phyloP scores from a whole-genome alignment of 129 eudicot species.

The Smallanthus sonchifolius region DNA sequence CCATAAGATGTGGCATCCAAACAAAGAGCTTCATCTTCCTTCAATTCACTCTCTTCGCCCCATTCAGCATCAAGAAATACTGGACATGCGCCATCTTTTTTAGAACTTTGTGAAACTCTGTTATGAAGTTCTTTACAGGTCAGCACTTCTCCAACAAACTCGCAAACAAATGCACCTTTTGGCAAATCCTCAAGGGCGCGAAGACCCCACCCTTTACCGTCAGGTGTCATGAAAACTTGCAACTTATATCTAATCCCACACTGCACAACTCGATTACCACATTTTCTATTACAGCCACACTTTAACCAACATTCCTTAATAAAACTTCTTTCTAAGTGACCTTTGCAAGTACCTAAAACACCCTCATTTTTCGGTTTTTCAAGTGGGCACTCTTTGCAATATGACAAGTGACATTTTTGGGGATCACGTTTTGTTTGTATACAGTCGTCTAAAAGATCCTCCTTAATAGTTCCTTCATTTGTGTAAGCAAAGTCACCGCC shows the following conservation, averaged over 20 bases:
- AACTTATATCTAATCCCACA: conserved; percentile 68
- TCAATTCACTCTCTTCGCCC: conserved; percentile 50
- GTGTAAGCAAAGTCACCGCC: conserved; percentile 78
- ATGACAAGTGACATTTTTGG: conserved; percentile 38
- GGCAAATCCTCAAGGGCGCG: conserved; percentile 95
- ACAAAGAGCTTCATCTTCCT: conserved; percentile 79
- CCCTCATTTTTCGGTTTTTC: conserved; percentile 66
- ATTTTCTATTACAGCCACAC: conserved; percentile 74
- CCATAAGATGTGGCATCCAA: conserved; percentile 75
- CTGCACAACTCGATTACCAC: conserved; percentile 92
- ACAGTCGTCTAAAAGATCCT: conserved; percentile 51
- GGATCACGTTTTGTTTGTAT: conserved; percentile 69
- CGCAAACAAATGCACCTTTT: conserved; percentile 89
- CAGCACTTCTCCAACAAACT: conserved; percentile 87
- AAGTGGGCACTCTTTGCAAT: conserved; percentile 78
- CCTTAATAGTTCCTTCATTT: conserved; percentile 66
- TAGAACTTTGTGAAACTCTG: conserved; percentile 43
- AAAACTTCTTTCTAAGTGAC: conserved; percentile 63
- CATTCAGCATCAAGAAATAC: conserved; percentile 94
- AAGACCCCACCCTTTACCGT: conserved; percentile 94
- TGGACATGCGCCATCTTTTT: conserved; percentile 55
- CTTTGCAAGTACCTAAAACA: conserved; percentile 64
- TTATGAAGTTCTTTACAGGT: conserved; percentile 62
- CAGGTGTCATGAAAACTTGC: conserved; percentile 88
- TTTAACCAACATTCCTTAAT: conserved; percentile 89